Conservation (phyloP, 371 early-diverging fungal genomes). For the Pancytospora philotis region DNA sequence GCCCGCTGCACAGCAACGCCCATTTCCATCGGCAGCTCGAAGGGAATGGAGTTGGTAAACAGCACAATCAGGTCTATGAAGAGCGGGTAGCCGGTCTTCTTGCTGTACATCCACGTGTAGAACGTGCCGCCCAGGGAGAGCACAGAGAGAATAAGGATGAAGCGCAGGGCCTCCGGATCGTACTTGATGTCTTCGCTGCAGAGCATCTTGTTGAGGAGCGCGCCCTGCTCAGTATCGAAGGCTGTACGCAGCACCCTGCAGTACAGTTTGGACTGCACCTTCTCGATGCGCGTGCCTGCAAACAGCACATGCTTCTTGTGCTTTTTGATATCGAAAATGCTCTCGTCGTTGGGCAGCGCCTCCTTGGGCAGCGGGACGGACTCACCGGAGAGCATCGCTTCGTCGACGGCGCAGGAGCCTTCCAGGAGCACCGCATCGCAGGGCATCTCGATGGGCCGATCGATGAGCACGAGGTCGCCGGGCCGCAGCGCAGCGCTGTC, state of each 20-base stretch:
- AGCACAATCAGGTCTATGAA: conserved; percentile 91
- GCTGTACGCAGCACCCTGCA: conserved; percentile 60
- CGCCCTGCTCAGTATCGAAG: conserved; percentile 93
- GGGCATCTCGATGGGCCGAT: conserved; percentile 72
- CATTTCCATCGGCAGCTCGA: conserved; percentile 97
- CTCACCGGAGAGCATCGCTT: conserved; percentile 98
- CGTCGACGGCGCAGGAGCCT: conserved; percentile 92
- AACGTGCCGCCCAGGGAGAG: conserved; percentile 83
- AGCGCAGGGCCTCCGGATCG: conserved; percentile 84
- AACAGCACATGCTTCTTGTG: conserved; percentile 56
- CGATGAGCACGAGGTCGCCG: conserved; percentile 76
- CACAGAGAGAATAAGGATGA: conserved; percentile 85
- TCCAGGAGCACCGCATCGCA: conserved; percentile 85
- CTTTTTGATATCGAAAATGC: conserved; percentile 53
- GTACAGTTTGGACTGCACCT: conserved; percentile 30
- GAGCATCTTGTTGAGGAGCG: conserved; percentile 93
- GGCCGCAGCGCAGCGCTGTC: conserved; percentile 78
- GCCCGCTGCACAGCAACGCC: conserved; percentile 94
- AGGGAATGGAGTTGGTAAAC: conserved; percentile 93
- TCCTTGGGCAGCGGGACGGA: conserved; percentile 91
- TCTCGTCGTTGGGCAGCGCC: conserved; percentile 62
- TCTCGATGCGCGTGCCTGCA: conserved; percentile 56
- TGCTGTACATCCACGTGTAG: conserved; percentile 61
- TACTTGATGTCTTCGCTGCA: conserved; percentile 88
- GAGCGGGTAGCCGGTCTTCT: conserved; percentile 67